These are phyloP conservation scores for Choiromyces venosus DNA, from an alignment of 495 filamentous ascomycete genomes.

Conservation along the genomic window DNA sequence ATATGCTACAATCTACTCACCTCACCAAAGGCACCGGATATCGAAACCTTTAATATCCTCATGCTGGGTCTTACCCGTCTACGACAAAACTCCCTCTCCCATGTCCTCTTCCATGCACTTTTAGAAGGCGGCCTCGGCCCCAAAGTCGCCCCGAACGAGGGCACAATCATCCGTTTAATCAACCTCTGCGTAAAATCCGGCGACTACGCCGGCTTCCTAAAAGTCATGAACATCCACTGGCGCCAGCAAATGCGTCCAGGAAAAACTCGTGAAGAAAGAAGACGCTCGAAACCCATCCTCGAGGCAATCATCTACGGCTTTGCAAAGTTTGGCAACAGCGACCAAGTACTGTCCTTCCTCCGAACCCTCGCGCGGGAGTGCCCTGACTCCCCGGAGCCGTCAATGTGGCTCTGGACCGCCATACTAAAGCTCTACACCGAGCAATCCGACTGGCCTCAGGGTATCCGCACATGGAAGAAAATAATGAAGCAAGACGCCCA, in stretches of 20 bases:
- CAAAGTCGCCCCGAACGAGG: slow-evolving; percentile 27
- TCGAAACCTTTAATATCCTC: slow-evolving; percentile 63
- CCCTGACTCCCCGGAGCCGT: slow-evolving; percentile 17
- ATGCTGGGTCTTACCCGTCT: slow-evolving; percentile 55
- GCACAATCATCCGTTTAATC: slow-evolving; percentile 31
- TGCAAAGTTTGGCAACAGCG: slow-evolving; percentile 29
- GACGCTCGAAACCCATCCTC: slow-evolving; percentile 18
- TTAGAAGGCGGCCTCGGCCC: slow-evolving; percentile 25
- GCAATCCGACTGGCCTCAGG: slow-evolving; percentile 27
- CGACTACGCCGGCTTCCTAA: slow-evolving; percentile 23
- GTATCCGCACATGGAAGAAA: slow-evolving; percentile 21
- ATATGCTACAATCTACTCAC: slow-evolving; percentile 64
- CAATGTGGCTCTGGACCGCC: slow-evolving; percentile 23
- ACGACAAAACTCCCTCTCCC: slow-evolving; percentile 49
- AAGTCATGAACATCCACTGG: slow-evolving; percentile 24
- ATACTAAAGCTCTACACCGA: slow-evolving; percentile 33
- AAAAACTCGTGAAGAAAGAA: slow-evolving; percentile 21
- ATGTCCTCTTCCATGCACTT: slow-evolving; percentile 46
- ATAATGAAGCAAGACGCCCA: slow-evolving; percentile 10
- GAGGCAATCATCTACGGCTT: slow-evolving; percentile 33
- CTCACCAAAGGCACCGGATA: slow-evolving; percentile 52
- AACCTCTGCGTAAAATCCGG: slow-evolving; percentile 37
- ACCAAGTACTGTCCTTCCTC: slow-evolving; percentile 20
- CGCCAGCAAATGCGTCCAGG: slow-evolving; percentile 22
- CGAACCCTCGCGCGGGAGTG: slow-evolving; percentile 29